Evolutionary conservation across 2,329 filamentous ascomycete species (phyloP).

Genomic region (Erysiphe pulchra): DNA sequence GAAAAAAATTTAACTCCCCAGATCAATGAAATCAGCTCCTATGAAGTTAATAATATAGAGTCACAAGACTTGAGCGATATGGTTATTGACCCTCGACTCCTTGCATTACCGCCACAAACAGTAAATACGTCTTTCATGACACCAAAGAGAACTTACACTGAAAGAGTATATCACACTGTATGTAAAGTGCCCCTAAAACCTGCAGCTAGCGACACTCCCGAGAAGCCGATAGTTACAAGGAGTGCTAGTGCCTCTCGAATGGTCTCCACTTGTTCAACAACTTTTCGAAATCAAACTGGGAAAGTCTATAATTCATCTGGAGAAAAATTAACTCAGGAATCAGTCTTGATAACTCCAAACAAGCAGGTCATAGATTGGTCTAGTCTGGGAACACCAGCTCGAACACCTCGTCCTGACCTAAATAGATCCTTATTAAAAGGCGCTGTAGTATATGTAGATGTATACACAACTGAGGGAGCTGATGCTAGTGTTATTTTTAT

Average conservation of each 20-base stretch:
- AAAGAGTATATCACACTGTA: constrained; percentile 37
- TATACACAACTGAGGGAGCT: constrained; percentile 56
- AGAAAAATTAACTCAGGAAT: not conserved
- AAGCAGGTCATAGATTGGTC: constrained; percentile 22
- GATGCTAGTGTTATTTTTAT: constrained; percentile 64
- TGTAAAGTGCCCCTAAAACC: constrained; percentile 54
- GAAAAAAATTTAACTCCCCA: not conserved
- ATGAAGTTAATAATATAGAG: not conserved
- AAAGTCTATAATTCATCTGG: not conserved
- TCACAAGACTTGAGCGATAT: constrained; percentile 8
- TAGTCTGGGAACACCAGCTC: constrained; percentile 26
- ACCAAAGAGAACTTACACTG: constrained; percentile 8
- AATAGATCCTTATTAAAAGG: constrained; percentile 33
- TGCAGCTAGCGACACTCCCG: constrained; percentile 24
- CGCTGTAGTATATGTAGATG: constrained; percentile 59
- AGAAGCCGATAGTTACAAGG: constrained; percentile 15
- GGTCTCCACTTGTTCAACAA: constrained; percentile 18
- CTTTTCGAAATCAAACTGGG: not conserved
- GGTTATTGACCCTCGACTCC: constrained; percentile 22
- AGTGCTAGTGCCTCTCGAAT: constrained; percentile 19
- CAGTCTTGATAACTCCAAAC: not conserved
- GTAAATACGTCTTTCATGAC: constrained; percentile 3
- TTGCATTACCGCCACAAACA: constrained; percentile 5
- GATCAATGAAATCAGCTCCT: not conserved
- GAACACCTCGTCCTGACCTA: constrained; percentile 27